These are phyloP conservation scores for Bryoglossum gracile DNA, from an alignment of 495 filamentous ascomycete species.

Conservation along the genomic window DNA sequence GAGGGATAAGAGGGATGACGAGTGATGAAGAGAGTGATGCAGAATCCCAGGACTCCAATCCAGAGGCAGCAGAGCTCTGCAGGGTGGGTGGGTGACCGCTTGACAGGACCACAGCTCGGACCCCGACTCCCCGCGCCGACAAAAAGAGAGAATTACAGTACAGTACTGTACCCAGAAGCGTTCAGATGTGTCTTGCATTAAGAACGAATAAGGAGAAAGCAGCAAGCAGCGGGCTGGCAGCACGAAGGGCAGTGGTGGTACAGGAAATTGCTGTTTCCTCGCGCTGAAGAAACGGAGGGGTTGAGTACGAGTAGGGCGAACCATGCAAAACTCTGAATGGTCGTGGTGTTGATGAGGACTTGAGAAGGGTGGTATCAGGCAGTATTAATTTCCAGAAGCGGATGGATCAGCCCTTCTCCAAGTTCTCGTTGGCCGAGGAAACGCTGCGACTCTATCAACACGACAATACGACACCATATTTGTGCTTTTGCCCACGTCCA, in stretches of 20 bases:
- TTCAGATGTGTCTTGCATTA: too few species aligned
- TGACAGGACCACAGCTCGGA: too few species aligned
- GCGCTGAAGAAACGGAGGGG: not conserved
- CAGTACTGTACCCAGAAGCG: too few species aligned
- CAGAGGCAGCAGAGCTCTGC: not conserved
- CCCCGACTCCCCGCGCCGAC: too few species aligned
- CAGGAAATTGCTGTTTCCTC: not conserved
- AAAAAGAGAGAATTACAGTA: too few species aligned
- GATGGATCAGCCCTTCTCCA: constrained; percentile 11
- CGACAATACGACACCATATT: not conserved
- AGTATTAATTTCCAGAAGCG: constrained; percentile 6
- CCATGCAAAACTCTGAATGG: too few species aligned
- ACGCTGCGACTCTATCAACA: constrained; percentile 5
- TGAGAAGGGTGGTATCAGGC: not conserved
- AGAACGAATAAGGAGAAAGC: too few species aligned
- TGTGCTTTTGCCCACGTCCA: not conserved
- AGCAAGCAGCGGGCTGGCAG: not conserved
- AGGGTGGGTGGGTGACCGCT: too few species aligned
- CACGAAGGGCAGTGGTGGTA: not conserved
- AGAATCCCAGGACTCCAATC: not conserved
- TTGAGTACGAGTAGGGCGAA: too few species aligned
- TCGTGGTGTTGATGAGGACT: not conserved
- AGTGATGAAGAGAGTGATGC: not conserved
- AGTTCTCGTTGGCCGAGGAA: constrained; percentile 16
- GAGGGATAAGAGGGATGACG: not conserved